Evolutionary conservation across 306 rosid genomes (phyloP).

Genomic region (Elaeagnus macrophylla): DNA sequence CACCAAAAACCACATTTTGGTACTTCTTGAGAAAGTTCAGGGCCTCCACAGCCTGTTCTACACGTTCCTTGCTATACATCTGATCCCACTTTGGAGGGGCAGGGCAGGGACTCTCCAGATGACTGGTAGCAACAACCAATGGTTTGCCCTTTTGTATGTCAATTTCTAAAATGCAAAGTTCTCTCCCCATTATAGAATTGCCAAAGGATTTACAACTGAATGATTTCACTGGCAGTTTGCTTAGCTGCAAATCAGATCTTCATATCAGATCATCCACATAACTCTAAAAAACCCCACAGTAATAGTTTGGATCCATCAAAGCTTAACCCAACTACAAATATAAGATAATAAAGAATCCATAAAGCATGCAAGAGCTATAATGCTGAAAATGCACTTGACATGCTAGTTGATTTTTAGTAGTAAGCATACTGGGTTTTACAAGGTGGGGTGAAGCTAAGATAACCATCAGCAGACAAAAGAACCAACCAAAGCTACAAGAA

Average conservation of each 20-base stretch:
- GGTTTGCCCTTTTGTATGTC: conserved; percentile 40
- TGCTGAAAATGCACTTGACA: conserved; percentile 1
- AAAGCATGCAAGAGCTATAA: conserved; percentile 2
- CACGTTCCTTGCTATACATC: conserved; percentile 90
- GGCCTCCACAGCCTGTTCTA: conserved; percentile 68
- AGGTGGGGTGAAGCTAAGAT: not conserved
- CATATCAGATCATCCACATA: conserved; percentile 1
- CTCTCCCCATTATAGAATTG: conserved; percentile 80
- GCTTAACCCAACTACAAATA: too few species aligned
- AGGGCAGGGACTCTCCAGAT: conserved; percentile 90
- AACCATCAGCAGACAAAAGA: not conserved
- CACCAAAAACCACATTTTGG: conserved; percentile 70
- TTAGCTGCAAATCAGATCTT: conserved; percentile 42
- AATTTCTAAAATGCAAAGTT: conserved; percentile 70
- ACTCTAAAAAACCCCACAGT: not conserved
- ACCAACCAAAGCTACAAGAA: not conserved
- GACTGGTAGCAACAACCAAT: conserved; percentile 77
- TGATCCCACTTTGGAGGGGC: conserved; percentile 89
- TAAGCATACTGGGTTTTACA: not conserved
- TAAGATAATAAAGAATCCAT: not conserved
- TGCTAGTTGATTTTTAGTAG: not conserved
- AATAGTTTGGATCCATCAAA: not conserved
- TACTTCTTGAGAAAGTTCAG: conserved; percentile 42
- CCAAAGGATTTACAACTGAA: conserved; percentile 49
- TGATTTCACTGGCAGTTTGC: conserved; percentile 68